These are phyloP conservation scores for Botrytis squamosa DNA, from an alignment of 2,329 filamentous ascomycete species.

Conservation along the genomic window DNA sequence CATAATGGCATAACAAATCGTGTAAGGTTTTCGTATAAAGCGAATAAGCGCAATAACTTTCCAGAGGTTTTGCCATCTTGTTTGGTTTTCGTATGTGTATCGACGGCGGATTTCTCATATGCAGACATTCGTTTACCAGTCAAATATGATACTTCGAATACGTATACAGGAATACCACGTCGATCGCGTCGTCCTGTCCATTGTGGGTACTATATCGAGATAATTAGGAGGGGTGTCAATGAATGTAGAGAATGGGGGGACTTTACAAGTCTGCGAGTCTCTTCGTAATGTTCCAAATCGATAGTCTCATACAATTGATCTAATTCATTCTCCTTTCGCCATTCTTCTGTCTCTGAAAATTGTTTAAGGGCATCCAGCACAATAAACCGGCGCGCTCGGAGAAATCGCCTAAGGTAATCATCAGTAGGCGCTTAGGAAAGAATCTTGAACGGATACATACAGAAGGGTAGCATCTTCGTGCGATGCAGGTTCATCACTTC, in stretches of 20 bases:
- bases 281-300: conserved; percentile 79
- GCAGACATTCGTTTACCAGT: conserved; percentile 77
- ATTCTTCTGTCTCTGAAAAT: conserved; percentile 85
- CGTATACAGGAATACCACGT: conserved; percentile 87
- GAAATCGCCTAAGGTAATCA: conserved; percentile 62
- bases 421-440: conserved; percentile 10
- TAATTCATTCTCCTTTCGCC: conserved; percentile 77
- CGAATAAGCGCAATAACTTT: conserved; percentile 82
- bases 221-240: conserved; percentile 22
- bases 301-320: conserved; percentile 82
- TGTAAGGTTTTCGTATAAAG: conserved; percentile 89
- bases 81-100: conserved; percentile 59
- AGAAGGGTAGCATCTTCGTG: conserved; percentile 74
- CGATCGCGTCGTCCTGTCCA: conserved; percentile 90
- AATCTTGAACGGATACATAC: conserved; percentile 46
- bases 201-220: conserved; percentile 71
- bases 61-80: conserved; percentile 65
- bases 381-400: conserved; percentile 80
- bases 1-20: conserved; percentile 84
- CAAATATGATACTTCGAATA: conserved; percentile 82
- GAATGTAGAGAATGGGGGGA: conserved; percentile 26
- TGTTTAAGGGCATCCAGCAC: conserved; percentile 75
- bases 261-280: conserved; percentile 70
- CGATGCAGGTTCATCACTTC: conserved; percentile 45
- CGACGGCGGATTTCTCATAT: conserved; percentile 66